Percentiles rank a stretch among this genome's conserved stretches.
Evolutionary conservation across 164 flowering plant species (phyloP).

Genomic region (Cinnamomum chago): DNA sequence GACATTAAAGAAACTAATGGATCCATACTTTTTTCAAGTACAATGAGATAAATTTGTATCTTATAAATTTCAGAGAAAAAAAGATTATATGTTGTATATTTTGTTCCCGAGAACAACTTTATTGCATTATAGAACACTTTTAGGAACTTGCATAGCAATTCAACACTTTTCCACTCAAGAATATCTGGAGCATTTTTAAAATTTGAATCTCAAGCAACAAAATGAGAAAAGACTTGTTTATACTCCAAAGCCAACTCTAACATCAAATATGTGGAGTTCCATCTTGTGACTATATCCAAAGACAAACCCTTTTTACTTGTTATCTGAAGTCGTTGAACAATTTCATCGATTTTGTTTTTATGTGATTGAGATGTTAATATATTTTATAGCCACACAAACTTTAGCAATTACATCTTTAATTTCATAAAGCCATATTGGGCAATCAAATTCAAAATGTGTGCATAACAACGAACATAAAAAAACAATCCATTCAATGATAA

Average conservation of each 20-base stretch:
- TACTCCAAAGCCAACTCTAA: not conserved
- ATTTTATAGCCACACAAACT: not conserved
- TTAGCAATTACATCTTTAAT: not conserved
- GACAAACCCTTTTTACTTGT: not conserved
- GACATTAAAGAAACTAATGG: slow-evolving; percentile 46
- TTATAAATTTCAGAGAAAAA: slow-evolving; percentile 67
- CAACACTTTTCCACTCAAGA: slow-evolving; percentile 60
- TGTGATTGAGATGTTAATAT: not conserved
- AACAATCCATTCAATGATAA: not conserved
- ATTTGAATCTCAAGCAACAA: slow-evolving; percentile 42
- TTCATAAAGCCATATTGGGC: not conserved
- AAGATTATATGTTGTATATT: slow-evolving; percentile 48
- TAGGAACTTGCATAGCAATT: slow-evolving; percentile 39
- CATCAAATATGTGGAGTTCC: slow-evolving; percentile 8
- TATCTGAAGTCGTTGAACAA: not conserved
- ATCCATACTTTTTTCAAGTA: slow-evolving; percentile 59
- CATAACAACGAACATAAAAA: not conserved
- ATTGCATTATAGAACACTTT: slow-evolving; percentile 53
- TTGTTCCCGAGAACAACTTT: slow-evolving; percentile 36
- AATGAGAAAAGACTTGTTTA: slow-evolving; percentile 13
- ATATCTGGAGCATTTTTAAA: slow-evolving; percentile 38
- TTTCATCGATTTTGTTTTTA: not conserved
- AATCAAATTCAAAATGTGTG: not conserved
- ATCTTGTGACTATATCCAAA: slow-evolving; percentile 9
- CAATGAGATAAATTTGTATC: slow-evolving; percentile 49